Percentiles rank a stretch among this genome's conserved stretches.
These are phyloP conservation scores for Trichoderma citrinoviride DNA, from an alignment of 2,329 filamentous ascomycete species.

Conservation along the genomic window DNA sequence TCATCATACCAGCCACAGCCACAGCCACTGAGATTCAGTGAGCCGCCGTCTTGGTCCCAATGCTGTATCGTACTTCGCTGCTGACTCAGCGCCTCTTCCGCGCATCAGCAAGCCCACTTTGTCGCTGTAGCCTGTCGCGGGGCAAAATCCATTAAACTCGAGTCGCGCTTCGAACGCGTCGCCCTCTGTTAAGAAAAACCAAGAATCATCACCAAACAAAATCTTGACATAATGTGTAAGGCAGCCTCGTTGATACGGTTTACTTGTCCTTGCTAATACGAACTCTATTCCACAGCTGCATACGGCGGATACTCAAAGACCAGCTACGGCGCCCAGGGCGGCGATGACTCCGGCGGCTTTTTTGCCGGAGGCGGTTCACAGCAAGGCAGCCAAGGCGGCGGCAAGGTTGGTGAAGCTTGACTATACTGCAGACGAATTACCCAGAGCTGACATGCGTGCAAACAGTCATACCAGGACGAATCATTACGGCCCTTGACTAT, in stretches of 20 bases:
- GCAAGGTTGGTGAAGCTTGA: conserved; percentile 38
- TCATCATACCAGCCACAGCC: too few species aligned
- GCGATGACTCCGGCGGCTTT: conserved; percentile 62
- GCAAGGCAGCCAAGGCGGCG: conserved; percentile 52
- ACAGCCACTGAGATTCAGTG: too few species aligned
- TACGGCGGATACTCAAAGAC: conserved; percentile 49
- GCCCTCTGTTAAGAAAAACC: conserved; percentile 22
- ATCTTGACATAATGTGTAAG: conserved; percentile 37
- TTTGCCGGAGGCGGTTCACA: conserved; percentile 57
- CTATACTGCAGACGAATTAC: neutral
- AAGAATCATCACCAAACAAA: conserved; percentile 18
- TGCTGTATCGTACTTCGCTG: neutral
- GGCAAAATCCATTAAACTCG: conserved; percentile 34
- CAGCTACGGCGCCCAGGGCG: conserved; percentile 53
- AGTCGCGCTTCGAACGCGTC: conserved; percentile 36
- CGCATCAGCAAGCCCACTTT: neutral
- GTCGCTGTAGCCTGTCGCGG: conserved; percentile 24
- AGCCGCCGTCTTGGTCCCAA: too few species aligned
- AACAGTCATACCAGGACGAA: conserved; percentile 68
- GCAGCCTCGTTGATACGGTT: neutral
- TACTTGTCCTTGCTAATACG: neutral
- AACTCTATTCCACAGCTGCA: conserved; percentile 40
- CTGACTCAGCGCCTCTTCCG: conserved; percentile 8
- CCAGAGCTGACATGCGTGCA: conserved; percentile 6
- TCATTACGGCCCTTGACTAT: conserved; percentile 91